phyloP scores from a whole-genome alignment of 2,329 filamentous ascomycete genomes.

The Helicocarpus griseus region DNA sequence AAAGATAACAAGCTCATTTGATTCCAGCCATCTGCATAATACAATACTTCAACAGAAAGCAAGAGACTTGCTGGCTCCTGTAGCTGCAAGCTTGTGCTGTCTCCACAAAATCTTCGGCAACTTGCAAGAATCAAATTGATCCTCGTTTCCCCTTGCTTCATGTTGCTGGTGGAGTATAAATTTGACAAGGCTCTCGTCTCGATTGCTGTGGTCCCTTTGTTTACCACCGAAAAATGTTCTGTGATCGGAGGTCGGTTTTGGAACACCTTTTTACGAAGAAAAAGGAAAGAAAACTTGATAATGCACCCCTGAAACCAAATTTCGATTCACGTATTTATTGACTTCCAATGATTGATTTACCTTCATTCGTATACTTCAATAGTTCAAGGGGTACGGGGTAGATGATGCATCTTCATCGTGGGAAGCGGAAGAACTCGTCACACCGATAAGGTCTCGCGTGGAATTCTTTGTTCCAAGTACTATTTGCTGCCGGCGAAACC shows the following conservation, averaged over 20 bases:
- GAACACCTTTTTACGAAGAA: neutral
- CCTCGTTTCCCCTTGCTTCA: too few species aligned
- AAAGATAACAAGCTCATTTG: slow-evolving; percentile 1
- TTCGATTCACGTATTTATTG: neutral
- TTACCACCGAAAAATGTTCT: too few species aligned
- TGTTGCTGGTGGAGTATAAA: too few species aligned
- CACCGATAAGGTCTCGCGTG: neutral
- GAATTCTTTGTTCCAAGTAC: neutral
- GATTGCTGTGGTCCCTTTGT: too few species aligned
- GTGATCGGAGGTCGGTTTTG: neutral
- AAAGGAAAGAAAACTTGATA: neutral
- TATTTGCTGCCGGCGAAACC: neutral
- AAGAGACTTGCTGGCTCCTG: too few species aligned
- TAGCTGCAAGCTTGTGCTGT: too few species aligned
- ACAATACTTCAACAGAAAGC: too few species aligned
- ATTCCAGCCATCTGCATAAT: neutral
- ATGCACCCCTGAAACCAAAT: neutral
- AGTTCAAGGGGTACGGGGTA: neutral
- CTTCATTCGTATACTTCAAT: neutral
- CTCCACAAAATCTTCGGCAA: too few species aligned
- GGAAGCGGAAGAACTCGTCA: neutral
- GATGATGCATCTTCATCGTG: neutral
- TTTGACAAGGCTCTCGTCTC: too few species aligned
- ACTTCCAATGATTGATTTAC: neutral
- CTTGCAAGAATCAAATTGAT: too few species aligned